Evolutionary conservation across 75 land plant genomes (phyloP).

Genomic region (Pinus albicaulis): DNA sequence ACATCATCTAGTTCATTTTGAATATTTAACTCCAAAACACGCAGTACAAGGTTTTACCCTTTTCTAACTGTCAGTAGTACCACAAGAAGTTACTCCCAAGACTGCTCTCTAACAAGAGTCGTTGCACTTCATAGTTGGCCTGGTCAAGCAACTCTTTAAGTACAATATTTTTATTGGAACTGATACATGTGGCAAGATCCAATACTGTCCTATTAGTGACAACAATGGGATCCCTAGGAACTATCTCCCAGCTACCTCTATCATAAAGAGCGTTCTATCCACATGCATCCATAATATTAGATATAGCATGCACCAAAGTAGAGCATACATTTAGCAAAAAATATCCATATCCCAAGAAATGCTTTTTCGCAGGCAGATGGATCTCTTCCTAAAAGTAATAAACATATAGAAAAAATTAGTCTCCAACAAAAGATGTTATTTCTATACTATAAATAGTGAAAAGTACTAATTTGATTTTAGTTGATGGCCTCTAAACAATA

Average conservation of each 20-base stretch:
- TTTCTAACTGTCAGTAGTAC: too few species aligned
- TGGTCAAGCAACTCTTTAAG: background rate
- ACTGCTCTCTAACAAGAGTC: background rate
- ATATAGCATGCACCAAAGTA: background rate
- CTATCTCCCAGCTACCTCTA: background rate
- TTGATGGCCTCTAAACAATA: background rate
- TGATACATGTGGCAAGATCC: background rate
- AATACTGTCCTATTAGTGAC: background rate
- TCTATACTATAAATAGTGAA: background rate
- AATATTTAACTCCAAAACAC: too few species aligned
- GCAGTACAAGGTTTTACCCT: too few species aligned
- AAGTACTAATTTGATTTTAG: background rate
- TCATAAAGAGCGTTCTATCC: background rate
- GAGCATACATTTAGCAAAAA: background rate
- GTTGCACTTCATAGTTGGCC: background rate
- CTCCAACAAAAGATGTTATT: background rate
- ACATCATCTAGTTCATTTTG: too few species aligned
- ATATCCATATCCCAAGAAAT: background rate
- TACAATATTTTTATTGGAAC: background rate
- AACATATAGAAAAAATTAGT: background rate
- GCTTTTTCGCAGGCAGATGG: background rate
- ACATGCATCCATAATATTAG: background rate
- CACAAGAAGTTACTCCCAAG: background rate
- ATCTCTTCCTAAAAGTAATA: background rate
- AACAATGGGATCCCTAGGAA: background rate